Percentiles rank a stretch among this genome's conserved stretches.
Evolutionary conservation across 768 basidiomycete species (phyloP).

Genomic region (Sporobolomyces pararoseus): DNA sequence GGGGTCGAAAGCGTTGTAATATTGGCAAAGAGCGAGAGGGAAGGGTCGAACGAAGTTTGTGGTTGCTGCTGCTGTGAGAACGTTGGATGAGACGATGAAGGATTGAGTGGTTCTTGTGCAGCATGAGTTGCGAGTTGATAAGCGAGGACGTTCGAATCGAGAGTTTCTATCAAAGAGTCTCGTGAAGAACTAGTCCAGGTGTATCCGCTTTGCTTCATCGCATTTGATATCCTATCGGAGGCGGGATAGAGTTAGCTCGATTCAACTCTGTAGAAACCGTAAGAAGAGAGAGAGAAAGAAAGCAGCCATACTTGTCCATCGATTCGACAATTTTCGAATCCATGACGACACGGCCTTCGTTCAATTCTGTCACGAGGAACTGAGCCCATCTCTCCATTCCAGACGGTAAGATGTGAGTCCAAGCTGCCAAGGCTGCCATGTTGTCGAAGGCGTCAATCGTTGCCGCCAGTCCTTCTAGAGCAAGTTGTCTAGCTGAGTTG

Average conservation of each 20-base stretch:
- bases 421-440: background rate
- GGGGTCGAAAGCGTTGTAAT: background rate
- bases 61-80: background rate
- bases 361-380: background rate
- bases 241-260: too few species aligned
- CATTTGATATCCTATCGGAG: background rate
- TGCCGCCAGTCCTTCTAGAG: background rate
- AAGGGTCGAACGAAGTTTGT: too few species aligned
- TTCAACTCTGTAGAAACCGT: background rate
- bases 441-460: background rate
- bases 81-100: background rate
- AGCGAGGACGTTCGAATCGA: slow-evolving; percentile 12
- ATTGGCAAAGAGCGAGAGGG: background rate
- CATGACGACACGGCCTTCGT: background rate
- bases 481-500: background rate
- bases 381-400: background rate
- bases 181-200: background rate
- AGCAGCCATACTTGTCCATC: background rate
- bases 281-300: background rate
- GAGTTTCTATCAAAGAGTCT: slow-evolving; percentile 15
- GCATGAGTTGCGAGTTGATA: slow-evolving; percentile 6
- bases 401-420: background rate
- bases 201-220: slow-evolving; percentile 4
- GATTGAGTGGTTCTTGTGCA: background rate
- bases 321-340: background rate